A percentile compares a stretch with the other conserved stretches of the same genome.
Evolutionary conservation across 2,329 filamentous ascomycete species (phyloP).

Genomic region (Gaeumannomyces tritici): DNA sequence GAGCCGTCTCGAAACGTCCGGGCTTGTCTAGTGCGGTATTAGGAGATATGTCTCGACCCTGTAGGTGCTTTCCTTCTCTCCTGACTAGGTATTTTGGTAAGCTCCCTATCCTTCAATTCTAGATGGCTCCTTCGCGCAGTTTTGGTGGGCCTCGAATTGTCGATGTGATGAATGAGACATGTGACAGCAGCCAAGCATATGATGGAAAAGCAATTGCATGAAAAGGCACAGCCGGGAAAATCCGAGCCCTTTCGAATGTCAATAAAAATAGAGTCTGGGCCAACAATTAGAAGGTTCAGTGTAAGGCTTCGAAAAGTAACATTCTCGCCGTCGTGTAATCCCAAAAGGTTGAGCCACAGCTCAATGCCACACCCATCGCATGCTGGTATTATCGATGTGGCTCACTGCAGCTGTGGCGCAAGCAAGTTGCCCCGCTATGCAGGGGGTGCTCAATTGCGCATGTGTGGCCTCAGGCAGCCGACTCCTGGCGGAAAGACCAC

Average conservation of each 20-base stretch:
- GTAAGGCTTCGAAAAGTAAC: background rate
- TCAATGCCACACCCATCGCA: no score
- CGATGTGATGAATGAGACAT: background rate
- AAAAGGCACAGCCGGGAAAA: background rate
- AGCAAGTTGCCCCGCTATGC: background rate
- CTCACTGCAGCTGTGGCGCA: background rate
- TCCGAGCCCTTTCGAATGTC: background rate
- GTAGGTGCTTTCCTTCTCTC: background rate
- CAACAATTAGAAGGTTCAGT: no score
- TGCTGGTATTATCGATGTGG: background rate
- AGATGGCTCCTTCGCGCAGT: no score
- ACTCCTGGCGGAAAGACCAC: constrained; percentile 4
- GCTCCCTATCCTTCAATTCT: no score
- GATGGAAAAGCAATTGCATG: background rate
- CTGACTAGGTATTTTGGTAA: no score
- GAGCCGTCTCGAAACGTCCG: no score
- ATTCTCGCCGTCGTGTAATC: no score
- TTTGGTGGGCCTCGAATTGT: background rate
- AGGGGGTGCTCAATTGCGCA: background rate
- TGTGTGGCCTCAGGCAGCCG: constrained; percentile 3
- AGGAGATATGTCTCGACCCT: no score
- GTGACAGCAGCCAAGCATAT: background rate
- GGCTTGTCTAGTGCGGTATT: no score
- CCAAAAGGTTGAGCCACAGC: background rate
- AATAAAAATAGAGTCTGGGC: background rate